These are phyloP conservation scores for Penicillium simplicissimum DNA, from an alignment of 495 filamentous ascomycete species.

Conservation along the genomic window DNA sequence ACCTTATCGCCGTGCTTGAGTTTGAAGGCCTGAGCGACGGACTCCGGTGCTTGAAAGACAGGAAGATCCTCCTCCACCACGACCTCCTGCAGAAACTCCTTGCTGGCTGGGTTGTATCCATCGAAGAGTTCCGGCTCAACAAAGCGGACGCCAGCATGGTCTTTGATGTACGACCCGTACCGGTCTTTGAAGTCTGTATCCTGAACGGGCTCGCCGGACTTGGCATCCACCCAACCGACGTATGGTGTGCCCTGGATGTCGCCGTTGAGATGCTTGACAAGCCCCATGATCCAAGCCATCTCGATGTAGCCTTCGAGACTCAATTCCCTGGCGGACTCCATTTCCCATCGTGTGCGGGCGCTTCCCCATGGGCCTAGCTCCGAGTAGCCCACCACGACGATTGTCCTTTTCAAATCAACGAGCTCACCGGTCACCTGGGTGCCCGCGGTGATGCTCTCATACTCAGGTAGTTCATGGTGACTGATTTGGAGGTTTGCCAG, in stretches of 20 bases:
- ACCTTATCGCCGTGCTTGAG: slow-evolving; percentile 91
- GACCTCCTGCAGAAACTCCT: slow-evolving; percentile 91
- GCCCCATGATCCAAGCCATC: slow-evolving; percentile 98
- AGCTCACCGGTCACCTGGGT: slow-evolving; percentile 81
- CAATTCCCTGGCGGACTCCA: slow-evolving; percentile 91
- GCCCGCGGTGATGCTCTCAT: slow-evolving; percentile 68
- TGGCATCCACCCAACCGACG: slow-evolving; percentile 90
- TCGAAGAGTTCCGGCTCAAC: slow-evolving; percentile 93
- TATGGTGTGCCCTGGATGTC: slow-evolving; percentile 89
- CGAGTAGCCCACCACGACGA: slow-evolving; percentile 89
- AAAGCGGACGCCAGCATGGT: slow-evolving; percentile 90
- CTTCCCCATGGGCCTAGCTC: slow-evolving; percentile 96
- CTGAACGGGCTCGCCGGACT: slow-evolving; percentile 86
- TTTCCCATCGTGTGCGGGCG: slow-evolving; percentile 92
- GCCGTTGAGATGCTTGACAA: slow-evolving; percentile 93
- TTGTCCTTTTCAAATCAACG: slow-evolving; percentile 91
- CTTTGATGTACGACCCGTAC: slow-evolving; percentile 89
- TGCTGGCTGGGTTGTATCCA: slow-evolving; percentile 92
- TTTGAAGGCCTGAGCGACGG: slow-evolving; percentile 90
- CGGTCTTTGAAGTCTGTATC: slow-evolving; percentile 92
- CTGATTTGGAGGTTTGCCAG: slow-evolving; percentile 92
- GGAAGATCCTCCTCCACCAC: slow-evolving; percentile 91
- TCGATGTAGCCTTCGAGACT: slow-evolving; percentile 93
- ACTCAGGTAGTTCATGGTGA: slow-evolving; percentile 81
- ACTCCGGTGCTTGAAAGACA: slow-evolving; percentile 88